A percentile compares a stretch with the other conserved stretches of the same genome.
These are phyloP conservation scores for Oryza longistaminata DNA, from an alignment of 176 grass and related monocot genomes.

Conservation along the genomic window DNA sequence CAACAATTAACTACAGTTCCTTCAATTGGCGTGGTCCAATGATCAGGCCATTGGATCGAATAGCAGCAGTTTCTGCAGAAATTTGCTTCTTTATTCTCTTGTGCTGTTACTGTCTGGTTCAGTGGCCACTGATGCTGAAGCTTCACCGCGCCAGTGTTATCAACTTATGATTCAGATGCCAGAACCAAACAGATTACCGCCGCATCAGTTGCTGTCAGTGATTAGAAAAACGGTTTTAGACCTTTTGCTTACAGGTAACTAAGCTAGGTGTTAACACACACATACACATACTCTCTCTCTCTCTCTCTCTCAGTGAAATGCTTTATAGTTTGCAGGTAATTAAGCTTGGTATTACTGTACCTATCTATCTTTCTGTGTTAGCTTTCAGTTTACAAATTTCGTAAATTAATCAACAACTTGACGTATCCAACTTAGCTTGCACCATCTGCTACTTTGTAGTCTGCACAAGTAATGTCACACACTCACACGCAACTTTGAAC, in stretches of 20 bases:
- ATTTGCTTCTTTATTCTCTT: background rate
- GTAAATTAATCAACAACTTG: background rate
- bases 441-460: background rate
- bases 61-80: background rate
- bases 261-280: background rate
- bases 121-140: background rate
- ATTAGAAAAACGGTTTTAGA: background rate
- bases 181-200: background rate
- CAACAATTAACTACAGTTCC: background rate
- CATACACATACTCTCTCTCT: too few relatives aligned
- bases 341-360: background rate
- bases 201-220: background rate
- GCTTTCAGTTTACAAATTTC: background rate
- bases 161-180: background rate
- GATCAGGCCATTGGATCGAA: background rate
- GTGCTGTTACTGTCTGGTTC: conserved; percentile 10
- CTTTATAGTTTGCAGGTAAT: background rate
- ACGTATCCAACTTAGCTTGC: background rate
- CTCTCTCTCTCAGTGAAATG: background rate
- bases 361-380: background rate
- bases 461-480: background rate
- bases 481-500: conserved; percentile 14
- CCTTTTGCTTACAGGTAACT: background rate
- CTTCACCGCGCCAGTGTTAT: background rate
- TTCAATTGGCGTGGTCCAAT: background rate